phyloP scores from a whole-genome alignment of 2,329 filamentous ascomycete genomes.

The Claviceps capensis region DNA sequence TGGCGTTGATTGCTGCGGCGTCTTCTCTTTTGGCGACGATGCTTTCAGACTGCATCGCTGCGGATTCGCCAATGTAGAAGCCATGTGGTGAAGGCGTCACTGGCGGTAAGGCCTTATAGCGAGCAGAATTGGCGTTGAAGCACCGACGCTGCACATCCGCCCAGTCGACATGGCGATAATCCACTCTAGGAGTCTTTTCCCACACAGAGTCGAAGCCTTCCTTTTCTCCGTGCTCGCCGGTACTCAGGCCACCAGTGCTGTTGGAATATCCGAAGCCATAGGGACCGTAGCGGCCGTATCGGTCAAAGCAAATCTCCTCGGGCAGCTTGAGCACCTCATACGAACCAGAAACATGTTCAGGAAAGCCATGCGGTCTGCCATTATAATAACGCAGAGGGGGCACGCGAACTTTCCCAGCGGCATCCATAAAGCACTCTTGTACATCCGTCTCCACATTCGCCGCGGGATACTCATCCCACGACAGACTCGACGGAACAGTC shows the following conservation, averaged over 20 bases:
- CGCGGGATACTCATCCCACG: conserved; percentile 21
- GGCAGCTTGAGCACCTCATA: conserved; percentile 67
- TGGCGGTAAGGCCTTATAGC: conserved; percentile 43
- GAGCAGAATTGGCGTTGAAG: conserved; percentile 52
- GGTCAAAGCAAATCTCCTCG: conserved; percentile 84
- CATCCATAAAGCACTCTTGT: conserved; percentile 68
- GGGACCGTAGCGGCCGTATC: conserved; percentile 74
- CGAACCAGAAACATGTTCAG: conserved; percentile 73
- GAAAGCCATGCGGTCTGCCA: conserved; percentile 73
- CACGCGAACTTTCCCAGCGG: conserved; percentile 46
- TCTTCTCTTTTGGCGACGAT: conserved; percentile 1
- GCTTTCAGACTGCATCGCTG: not conserved
- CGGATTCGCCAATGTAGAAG: conserved; percentile 28
- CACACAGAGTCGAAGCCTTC: conserved; percentile 73
- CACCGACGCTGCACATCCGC: conserved; percentile 64
- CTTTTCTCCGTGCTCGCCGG: conserved; percentile 72
- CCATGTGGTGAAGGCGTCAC: conserved; percentile 30
- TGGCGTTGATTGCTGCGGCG: not conserved
- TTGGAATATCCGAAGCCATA: conserved; percentile 82
- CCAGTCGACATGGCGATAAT: conserved; percentile 70
- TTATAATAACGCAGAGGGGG: conserved; percentile 61
- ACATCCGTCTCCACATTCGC: conserved; percentile 35
- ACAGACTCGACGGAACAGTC: conserved; percentile 12
- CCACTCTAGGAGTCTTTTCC: conserved; percentile 55
- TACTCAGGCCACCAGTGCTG: conserved; percentile 65